Evolutionary conservation across 768 basidiomycete species (phyloP).

Genomic region (Kondoa subrosea): DNA sequence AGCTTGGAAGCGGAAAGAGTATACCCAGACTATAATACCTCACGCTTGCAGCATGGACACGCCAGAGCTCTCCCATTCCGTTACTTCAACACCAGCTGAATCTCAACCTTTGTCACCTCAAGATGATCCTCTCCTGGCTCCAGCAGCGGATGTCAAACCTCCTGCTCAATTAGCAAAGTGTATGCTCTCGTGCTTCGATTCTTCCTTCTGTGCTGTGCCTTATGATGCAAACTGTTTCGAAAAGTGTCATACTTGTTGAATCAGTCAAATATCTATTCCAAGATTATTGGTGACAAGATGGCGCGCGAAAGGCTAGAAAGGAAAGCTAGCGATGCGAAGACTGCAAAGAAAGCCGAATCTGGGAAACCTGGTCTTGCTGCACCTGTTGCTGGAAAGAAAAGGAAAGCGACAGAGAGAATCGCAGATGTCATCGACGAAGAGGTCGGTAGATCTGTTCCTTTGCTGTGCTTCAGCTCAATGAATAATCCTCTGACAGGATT

Average conservation of each 20-base stretch:
- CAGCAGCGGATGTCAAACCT: neutral
- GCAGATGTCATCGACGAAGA: neutral
- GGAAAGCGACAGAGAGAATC: constrained; percentile 4
- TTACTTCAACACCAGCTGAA: neutral
- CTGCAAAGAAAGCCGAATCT: constrained; percentile 1
- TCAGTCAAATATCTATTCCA: constrained; percentile 12
- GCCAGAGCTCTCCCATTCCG: neutral
- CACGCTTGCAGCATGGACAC: neutral
- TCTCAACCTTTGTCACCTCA: neutral
- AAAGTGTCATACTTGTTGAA: constrained; percentile 11
- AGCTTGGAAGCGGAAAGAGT: too few species aligned
- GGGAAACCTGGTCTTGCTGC: neutral
- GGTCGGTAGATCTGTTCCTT: neutral
- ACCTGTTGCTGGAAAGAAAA: constrained; percentile 4
- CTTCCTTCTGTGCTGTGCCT: too few species aligned
- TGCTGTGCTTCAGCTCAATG: neutral
- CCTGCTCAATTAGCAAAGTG: too few species aligned
- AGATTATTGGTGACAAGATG: constrained; percentile 21
- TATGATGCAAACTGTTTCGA: neutral
- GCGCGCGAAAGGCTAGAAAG: constrained; percentile 13
- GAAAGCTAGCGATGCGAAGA: constrained; percentile 3
- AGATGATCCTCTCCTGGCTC: neutral
- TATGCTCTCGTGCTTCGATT: too few species aligned
- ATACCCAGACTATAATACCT: too few species aligned
- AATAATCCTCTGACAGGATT: neutral